A percentile compares a stretch with the other conserved stretches of the same genome.
These are phyloP conservation scores for Apostasia shenzhenica DNA, from an alignment of 106 monocot genomes.

Conservation along the genomic window DNA sequence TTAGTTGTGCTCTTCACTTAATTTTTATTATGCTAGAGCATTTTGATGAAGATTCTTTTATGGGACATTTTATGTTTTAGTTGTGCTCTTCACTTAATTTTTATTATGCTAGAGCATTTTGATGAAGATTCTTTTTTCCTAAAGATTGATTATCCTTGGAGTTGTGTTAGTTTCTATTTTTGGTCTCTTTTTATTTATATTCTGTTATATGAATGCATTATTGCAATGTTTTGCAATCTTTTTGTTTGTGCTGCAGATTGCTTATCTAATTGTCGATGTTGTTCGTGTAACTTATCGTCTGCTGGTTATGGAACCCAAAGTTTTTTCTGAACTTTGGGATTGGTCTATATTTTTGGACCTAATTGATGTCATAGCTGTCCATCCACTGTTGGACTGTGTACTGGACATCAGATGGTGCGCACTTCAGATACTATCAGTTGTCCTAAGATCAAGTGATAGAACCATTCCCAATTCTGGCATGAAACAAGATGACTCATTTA, in stretches of 20 bases:
- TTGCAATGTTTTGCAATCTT: not conserved
- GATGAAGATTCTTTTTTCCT: too few species aligned
- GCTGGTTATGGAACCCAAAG: constrained; percentile 47
- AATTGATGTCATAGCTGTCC: constrained; percentile 11
- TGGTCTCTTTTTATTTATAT: too few species aligned
- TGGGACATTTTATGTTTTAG: too few species aligned
- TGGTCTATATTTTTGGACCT: constrained; percentile 77
- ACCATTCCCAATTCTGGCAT: constrained; percentile 39
- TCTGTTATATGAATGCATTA: too few species aligned
- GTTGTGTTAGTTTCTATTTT: too few species aligned
- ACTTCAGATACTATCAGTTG: constrained; percentile 53
- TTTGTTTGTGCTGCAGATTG: constrained; percentile 37
- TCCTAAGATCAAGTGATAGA: constrained; percentile 59
- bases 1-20: too few species aligned
- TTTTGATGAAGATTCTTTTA: too few species aligned
- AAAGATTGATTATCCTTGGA: too few species aligned
- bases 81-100: too few species aligned
- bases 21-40: too few species aligned
- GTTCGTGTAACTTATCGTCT: constrained; percentile 61
- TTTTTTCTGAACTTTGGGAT: constrained; percentile 74
- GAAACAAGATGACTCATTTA: constrained; percentile 38
- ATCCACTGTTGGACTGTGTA: constrained; percentile 8
- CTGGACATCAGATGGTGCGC: constrained; percentile 76
- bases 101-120: too few species aligned
- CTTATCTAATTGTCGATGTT: constrained; percentile 18